Conservation (phyloP, 176 grass and related monocot genomes). For the Luzula sylvatica region DNA sequence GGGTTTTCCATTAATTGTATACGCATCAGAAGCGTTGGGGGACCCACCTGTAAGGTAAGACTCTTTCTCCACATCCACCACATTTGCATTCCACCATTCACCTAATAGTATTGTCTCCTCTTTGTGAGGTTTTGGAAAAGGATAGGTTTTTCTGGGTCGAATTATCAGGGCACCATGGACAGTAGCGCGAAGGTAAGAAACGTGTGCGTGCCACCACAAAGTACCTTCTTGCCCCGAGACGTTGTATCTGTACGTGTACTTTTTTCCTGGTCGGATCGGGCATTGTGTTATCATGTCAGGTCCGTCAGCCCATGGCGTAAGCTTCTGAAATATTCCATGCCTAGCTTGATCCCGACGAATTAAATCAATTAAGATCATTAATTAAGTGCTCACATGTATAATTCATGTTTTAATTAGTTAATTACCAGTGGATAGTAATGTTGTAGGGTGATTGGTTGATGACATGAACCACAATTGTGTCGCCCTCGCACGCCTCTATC, state of each 20-base stretch:
- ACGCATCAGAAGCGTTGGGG: conserved; percentile 25
- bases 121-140: conserved; percentile 36
- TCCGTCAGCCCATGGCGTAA: conserved; percentile 63
- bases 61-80: conserved; percentile 6
- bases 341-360: no score
- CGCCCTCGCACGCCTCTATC: conserved; percentile 39
- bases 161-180: conserved; percentile 52
- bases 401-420: no score
- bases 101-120: conserved; percentile 43
- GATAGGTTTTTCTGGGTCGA: conserved; percentile 29
- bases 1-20: conserved; percentile 53
- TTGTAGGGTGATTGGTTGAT: conserved; percentile 45
- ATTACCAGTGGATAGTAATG: conserved; percentile 57
- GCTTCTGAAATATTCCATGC: conserved; percentile 61
- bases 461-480: conserved; percentile 40
- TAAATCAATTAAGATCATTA: no score
- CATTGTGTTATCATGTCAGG: conserved; percentile 69
- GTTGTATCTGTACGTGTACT: conserved; percentile 49
- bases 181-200: conserved; percentile 36
- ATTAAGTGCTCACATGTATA: no score
- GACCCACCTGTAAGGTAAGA: background rate
- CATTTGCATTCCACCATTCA: conserved; percentile 68
- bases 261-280: conserved; percentile 37
- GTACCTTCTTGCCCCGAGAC: conserved; percentile 64
- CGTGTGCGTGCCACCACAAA: conserved; percentile 84